Conservation (phyloP, 768 basidiomycete genomes). For the Boletus edulis region DNA sequence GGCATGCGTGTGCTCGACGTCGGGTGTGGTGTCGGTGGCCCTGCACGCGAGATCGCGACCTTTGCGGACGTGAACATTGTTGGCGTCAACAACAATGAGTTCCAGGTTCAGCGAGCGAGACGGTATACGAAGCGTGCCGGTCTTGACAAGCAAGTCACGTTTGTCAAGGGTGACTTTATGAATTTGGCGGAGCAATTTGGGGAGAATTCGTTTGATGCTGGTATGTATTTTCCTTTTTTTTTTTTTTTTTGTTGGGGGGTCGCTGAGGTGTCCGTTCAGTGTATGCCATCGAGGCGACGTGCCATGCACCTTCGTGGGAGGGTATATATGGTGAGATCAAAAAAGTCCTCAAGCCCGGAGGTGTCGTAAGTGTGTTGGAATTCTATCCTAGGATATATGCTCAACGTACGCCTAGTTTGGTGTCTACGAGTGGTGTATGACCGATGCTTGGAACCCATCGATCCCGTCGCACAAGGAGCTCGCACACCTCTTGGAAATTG, state of each 20-base stretch:
- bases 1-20: constrained; percentile 98
- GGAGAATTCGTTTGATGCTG: constrained; percentile 91
- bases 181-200: constrained; percentile 90
- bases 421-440: constrained; percentile 99
- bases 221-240: constrained; percentile 39
- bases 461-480: constrained; percentile 86
- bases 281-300: constrained; percentile 97
- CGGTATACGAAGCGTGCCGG: constrained; percentile 78
- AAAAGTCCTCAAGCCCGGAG: constrained; percentile 95
- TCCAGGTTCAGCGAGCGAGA: constrained; percentile 85
- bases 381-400: background rate
- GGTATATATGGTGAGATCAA: constrained; percentile 93
- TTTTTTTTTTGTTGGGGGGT: background rate
- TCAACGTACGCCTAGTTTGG: constrained; percentile 62
- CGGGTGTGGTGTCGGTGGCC: constrained; percentile 97
- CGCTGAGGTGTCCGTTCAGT: constrained; percentile 44
- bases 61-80: constrained; percentile 85
- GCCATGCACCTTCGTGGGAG: constrained; percentile 94
- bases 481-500: constrained; percentile 89
- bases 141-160: constrained; percentile 73
- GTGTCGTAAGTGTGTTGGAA: constrained; percentile 60
- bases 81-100: constrained; percentile 95
- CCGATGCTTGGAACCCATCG: constrained; percentile 86
- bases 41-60: constrained; percentile 90
- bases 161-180: constrained; percentile 96